Evolutionary conservation across 768 basidiomycete genomes (phyloP), one percentile per base, ranked within the genome.

Genomic region (Podaxis sp.): DNA sequence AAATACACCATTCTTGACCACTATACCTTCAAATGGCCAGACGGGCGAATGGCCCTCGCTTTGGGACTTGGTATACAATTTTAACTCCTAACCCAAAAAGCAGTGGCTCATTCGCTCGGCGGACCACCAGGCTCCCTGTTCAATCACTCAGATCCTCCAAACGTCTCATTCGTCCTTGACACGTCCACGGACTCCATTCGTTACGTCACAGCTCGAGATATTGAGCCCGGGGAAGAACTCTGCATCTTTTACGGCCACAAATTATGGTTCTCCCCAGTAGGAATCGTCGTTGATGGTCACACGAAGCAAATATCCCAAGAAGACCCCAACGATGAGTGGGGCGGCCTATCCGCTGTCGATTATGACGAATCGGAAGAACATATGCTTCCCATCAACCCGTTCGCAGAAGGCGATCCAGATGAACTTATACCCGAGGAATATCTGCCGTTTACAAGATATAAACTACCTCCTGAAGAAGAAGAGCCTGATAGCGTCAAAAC

Each of bases 171-270:
- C 73, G 74, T 75, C 0, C 71, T 88, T 15, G 85, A 91, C 64
- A 63, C 73, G 0, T 63, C 72, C 0, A 82, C 77, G 0, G 84
- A 88, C 63, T 83, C 85, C 8, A 91, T 93, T 65, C 77, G 76
- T 61, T 93, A 87, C 68, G 80, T 77, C 1, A 85, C 90, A 0
- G 73, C 76, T 4, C 83, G 84, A 5, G 69, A 77, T 24, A 75
- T 95, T 33, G 64, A 79, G 15, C 69, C 78, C 1, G 86, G 80
- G 30, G 90, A 95, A 67, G 93, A 95, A 71, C 80, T 93, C 12
- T 90, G 87, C 68, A 92, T 94, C 64, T 91, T 84, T 69, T 90
- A 93, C 68, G 89, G 87, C 2, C 84, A 84, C 63, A 82, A 82
- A 22, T 78, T 88, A 4, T 88, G 87, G 87, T 89, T 88, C 65